Percentiles rank a stretch among this genome's conserved stretches.
Evolutionary conservation across 495 filamentous ascomycete species (phyloP).

Genomic region (Opeltia flavorubescens): DNA sequence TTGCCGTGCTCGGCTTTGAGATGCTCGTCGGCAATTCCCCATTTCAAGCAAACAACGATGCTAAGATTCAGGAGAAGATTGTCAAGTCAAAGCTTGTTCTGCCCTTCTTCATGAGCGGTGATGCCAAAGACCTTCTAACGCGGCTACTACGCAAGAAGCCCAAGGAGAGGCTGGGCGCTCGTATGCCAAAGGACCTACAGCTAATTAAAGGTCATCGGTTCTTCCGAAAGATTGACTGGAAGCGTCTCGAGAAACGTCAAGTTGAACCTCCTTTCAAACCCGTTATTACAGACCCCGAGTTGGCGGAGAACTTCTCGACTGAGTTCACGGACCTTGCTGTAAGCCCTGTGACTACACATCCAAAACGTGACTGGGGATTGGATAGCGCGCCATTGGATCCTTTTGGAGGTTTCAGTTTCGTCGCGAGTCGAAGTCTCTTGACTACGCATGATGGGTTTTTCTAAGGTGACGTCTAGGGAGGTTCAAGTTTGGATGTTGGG

Average conservation of each 20-base stretch:
- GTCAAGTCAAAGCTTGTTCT: constrained; percentile 74
- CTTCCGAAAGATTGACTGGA: constrained; percentile 94
- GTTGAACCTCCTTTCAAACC: constrained; percentile 77
- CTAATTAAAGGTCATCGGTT: constrained; percentile 89
- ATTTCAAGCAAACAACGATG: constrained; percentile 77
- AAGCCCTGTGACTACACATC: constrained; percentile 46
- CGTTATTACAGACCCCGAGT: constrained; percentile 81
- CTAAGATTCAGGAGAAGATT: constrained; percentile 88
- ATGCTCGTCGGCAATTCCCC: constrained; percentile 82
- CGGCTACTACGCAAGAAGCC: constrained; percentile 85
- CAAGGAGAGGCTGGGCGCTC: constrained; percentile 68
- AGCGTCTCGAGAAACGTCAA: constrained; percentile 60
- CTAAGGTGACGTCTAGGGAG: not conserved
- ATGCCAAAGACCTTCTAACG: constrained; percentile 85
- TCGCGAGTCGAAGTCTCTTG: constrained; percentile 75
- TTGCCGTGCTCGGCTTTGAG: constrained; percentile 83
- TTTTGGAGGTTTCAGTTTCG: constrained; percentile 94
- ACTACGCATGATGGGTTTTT: constrained; percentile 32
- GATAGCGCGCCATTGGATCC: constrained; percentile 34
- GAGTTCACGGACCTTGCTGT: constrained; percentile 80
- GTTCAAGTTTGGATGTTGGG: no score
- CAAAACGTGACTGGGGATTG: constrained; percentile 15
- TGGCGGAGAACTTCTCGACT: constrained; percentile 83
- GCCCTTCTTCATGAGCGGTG: constrained; percentile 75
- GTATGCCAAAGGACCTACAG: constrained; percentile 74